Evolutionary conservation across 306 rosid species (phyloP).

Genomic region (Glycine latifolia): DNA sequence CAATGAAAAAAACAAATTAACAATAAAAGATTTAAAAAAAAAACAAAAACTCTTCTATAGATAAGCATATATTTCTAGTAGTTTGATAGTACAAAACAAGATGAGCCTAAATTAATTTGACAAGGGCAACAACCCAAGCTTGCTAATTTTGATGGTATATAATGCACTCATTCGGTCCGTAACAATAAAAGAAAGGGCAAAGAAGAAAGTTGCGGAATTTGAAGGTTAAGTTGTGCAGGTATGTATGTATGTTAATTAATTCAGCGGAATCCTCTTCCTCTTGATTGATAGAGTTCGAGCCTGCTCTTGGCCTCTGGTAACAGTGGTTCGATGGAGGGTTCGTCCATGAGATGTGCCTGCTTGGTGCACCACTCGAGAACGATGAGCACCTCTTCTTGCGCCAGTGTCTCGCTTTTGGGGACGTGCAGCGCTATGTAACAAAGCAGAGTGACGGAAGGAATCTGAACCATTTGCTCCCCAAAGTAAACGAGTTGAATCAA

Average conservation of each 20-base stretch:
- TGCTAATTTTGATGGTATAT: conserved; percentile 20
- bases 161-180: neutral
- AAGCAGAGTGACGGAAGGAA: conserved; percentile 64
- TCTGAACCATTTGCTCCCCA: conserved; percentile 69
- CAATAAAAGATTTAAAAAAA: no score
- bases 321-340: conserved; percentile 43
- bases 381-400: conserved; percentile 76
- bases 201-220: no score
- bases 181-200: no score
- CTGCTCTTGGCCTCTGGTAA: conserved; percentile 83
- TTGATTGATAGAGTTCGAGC: conserved; percentile 82
- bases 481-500: conserved; percentile 73
- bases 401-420: conserved; percentile 76
- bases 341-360: conserved; percentile 59
- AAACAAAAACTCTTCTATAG: neutral
- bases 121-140: neutral
- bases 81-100: neutral
- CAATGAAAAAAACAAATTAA: no score
- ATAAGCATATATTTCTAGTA: neutral
- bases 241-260: no score
- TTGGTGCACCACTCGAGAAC: conserved; percentile 82
- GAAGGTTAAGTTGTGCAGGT: no score
- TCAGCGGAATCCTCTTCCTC: conserved; percentile 78
- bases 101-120: conserved; percentile 24
- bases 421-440: conserved; percentile 71